Conservation (phyloP, 768 basidiomycete species). For the Agaricus subrufescens region DNA sequence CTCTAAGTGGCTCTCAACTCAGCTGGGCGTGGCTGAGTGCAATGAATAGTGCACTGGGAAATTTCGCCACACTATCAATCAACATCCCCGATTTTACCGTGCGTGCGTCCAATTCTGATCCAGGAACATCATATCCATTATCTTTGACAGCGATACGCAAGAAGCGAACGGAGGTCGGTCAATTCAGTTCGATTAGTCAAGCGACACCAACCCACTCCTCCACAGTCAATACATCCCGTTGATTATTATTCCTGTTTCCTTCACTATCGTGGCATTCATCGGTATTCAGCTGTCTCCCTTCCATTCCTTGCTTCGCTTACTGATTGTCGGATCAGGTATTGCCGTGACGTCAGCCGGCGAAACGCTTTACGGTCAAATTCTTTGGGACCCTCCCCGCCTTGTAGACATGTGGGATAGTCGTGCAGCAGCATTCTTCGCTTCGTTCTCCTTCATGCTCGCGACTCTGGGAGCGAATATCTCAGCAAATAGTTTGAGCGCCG, state of each 20-base stretch:
- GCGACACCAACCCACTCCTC: not conserved
- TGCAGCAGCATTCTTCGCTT: slow-evolving; percentile 79
- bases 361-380: slow-evolving; percentile 56
- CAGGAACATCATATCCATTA: not conserved
- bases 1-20: slow-evolving; percentile 46
- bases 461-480: slow-evolving; percentile 73
- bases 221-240: slow-evolving; percentile 69
- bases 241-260: slow-evolving; percentile 69
- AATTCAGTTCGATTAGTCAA: not conserved
- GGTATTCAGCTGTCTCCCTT: slow-evolving; percentile 24
- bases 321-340: slow-evolving; percentile 37
- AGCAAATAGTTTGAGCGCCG: slow-evolving; percentile 68
- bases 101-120: slow-evolving; percentile 1
- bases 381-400: slow-evolving; percentile 74
- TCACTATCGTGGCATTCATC: slow-evolving; percentile 72
- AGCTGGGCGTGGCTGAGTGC: slow-evolving; percentile 80
- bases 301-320: not conserved
- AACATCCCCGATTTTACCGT: slow-evolving; percentile 85
- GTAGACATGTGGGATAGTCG: slow-evolving; percentile 84
- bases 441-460: slow-evolving; percentile 68
- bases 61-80: slow-evolving; percentile 67
- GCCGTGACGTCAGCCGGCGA: slow-evolving; percentile 76
- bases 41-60: slow-evolving; percentile 72
- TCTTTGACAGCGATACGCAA: slow-evolving; percentile 59
- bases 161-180: slow-evolving; percentile 53